Conservation (phyloP, 306 rosid species). For the Vicia faba region DNA sequence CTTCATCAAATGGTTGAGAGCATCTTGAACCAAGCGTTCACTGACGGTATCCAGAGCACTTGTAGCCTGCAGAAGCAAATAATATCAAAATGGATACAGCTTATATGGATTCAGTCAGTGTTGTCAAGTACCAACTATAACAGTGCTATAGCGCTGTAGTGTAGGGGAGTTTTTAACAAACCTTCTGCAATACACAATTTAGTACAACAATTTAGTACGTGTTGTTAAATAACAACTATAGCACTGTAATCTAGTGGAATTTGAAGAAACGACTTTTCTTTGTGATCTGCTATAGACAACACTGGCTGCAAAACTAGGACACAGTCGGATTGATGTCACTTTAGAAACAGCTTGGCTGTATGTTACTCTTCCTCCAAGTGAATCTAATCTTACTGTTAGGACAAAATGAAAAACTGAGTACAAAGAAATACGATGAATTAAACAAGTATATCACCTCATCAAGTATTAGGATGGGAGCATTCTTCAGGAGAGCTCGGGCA, state of each 20-base stretch:
- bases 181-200: too few species aligned
- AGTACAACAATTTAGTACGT: too few species aligned
- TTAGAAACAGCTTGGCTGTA: slow-evolving; percentile 7
- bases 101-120: slow-evolving; percentile 9
- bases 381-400: slow-evolving; percentile 24
- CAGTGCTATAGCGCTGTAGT: not conserved
- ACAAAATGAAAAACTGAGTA: slow-evolving; percentile 21
- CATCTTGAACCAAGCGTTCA: slow-evolving; percentile 87
- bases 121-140: not conserved
- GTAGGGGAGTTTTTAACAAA: not conserved
- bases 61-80: slow-evolving; percentile 66
- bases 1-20: slow-evolving; percentile 80
- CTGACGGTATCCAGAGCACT: slow-evolving; percentile 91
- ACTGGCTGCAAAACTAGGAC: not conserved
- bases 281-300: too few species aligned
- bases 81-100: slow-evolving; percentile 26
- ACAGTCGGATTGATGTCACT: not conserved
- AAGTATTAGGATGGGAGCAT: slow-evolving; percentile 85
- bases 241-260: too few species aligned
- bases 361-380: not conserved
- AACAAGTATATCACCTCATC: slow-evolving; percentile 64
- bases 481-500: slow-evolving; percentile 88
- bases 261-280: too few species aligned
- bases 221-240: too few species aligned
- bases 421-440: slow-evolving; percentile 16